Percentiles rank a stretch among this genome's conserved stretches.
phyloP scores from a whole-genome alignment of 768 basidiomycete species.

The Lanmaoa rubissima region DNA sequence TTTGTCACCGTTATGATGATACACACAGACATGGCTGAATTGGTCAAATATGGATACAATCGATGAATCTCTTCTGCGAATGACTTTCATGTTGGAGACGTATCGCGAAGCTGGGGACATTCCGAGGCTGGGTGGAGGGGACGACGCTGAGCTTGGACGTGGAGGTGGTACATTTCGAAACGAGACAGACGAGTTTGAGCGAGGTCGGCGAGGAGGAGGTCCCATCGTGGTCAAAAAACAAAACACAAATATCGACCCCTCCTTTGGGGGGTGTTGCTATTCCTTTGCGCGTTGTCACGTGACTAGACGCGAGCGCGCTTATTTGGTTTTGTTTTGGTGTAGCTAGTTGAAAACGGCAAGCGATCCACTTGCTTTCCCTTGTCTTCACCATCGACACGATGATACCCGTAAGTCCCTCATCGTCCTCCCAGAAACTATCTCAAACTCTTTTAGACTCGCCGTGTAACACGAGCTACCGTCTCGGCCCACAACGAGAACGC shows the following conservation, averaged over 20 bases:
- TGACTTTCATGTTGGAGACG: slow-evolving; percentile 74
- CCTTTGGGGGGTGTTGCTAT: slow-evolving; percentile 11
- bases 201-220: slow-evolving; percentile 28
- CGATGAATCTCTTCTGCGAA: slow-evolving; percentile 74
- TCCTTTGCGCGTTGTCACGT: slow-evolving; percentile 26
- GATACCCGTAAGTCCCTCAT: slow-evolving; percentile 40
- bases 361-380: slow-evolving; percentile 17
- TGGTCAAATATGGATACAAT: slow-evolving; percentile 83
- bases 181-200: slow-evolving; percentile 28
- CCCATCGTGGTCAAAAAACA: background rate
- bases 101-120: slow-evolving; percentile 71
- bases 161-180: slow-evolving; percentile 8
- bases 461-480: slow-evolving; percentile 58
- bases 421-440: background rate
- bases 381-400: slow-evolving; percentile 37
- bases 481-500: slow-evolving; percentile 64
- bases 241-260: slow-evolving; percentile 13
- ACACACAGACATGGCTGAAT: slow-evolving; percentile 84
- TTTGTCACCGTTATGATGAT: slow-evolving; percentile 68
- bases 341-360: slow-evolving; percentile 37
- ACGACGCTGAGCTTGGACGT: background rate
- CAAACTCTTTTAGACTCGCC: slow-evolving; percentile 49
- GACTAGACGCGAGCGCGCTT: slow-evolving; percentile 38
- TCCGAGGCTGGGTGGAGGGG: slow-evolving; percentile 29
- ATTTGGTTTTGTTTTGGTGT: slow-evolving; percentile 36